Evolutionary conservation across 2,329 filamentous ascomycete species (phyloP), one percentile per base, ranked within the genome.

Genomic region (Cladophialophora yegresii): DNA sequence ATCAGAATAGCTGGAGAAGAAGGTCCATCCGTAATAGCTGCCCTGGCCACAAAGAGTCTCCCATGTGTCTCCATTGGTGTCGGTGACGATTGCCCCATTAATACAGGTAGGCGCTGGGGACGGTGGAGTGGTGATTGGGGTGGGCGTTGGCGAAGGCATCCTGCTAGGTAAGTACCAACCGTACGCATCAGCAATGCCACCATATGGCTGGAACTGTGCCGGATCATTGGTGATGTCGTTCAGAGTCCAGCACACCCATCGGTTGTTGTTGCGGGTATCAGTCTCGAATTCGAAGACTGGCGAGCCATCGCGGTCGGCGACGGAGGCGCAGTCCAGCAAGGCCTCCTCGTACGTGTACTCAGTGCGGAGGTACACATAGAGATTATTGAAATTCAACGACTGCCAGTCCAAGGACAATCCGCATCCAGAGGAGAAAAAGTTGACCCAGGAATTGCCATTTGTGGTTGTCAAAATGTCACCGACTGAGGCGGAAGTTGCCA

Each of bases 351-450:
- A 58, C 30, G 55, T 58, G 22, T 58, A 58, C 22, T 58, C 55
- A 13, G 55, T 22, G 22, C 55, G 55, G n/a, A 45, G 55, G 16
- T 58, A 58, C 22, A 58, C 55, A 33, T 58, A 58, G 30, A 58
- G 55, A 50, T 58, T 58, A 26, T 58, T 58, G 28, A 47, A 58
- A n/a, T 58, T 49, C 55, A 58, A 33, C 4, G 55, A 30, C 32
- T 58, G 55, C 55, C 55, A 58, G 16, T 58, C 55, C 55, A 58
- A 58, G 55, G 55, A 58, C 55, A 58, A 58, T 49, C 55, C 55
- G 16, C 55, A 58, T 32, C 55, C 55, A 49, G 55, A 58, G 36
- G 55, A 45, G 43, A 58, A 58, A 28, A 58, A 58, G 40, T 58
- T 49, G 26, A 58, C 13, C 55, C 55, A 58, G 43, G 55, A 58